Percentiles rank a stretch among this genome's conserved stretches.
Conservation (phyloP, 1,139 yeast genomes). For the Entelexis paramagnoliae region DNA sequence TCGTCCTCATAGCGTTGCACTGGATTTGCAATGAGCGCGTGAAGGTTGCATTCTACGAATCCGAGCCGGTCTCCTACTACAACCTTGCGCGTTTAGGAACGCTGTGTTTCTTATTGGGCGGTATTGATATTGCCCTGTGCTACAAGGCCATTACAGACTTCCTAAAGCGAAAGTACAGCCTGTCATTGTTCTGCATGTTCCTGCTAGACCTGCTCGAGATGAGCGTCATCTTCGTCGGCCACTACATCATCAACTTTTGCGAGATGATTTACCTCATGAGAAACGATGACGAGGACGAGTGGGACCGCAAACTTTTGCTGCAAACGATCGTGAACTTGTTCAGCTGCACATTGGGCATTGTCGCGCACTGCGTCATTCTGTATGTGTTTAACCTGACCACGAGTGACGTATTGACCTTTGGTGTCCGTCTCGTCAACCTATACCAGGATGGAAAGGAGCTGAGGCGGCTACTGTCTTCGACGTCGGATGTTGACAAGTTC, state of each 20-base stretch:
- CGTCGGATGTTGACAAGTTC: conserved; percentile 54
- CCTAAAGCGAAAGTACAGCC: conserved; percentile 9
- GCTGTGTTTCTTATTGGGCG: conserved; percentile 10
- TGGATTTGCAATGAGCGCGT: conserved; percentile 21
- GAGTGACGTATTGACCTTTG: conserved; percentile 2
- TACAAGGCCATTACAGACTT: conserved; percentile 4
- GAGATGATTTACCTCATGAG: conserved; percentile 21
- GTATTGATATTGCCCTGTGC: conserved; percentile 14
- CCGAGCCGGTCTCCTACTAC: conserved; percentile 6
- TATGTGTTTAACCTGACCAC: conserved; percentile 50
- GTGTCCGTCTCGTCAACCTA: conserved; percentile 36
- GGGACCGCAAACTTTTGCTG: conserved; percentile 64
- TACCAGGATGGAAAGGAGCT: conserved; percentile 48
- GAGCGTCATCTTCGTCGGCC: conserved; percentile 25
- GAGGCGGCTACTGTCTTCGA: conserved; percentile 47
- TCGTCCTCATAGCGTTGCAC: conserved; percentile 18
- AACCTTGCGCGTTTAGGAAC: conserved; percentile 12
- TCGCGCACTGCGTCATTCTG: conserved; percentile 44
- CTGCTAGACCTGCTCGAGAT: conserved; percentile 19
- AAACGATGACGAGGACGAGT: conserved; percentile 49
- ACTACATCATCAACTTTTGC: conserved; percentile 11
- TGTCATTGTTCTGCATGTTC: conserved; percentile 10
- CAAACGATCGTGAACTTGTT: conserved; percentile 49
- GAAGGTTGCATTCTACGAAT: conserved; percentile 6
- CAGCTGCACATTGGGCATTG: conserved; percentile 34